phyloP scores from a whole-genome alignment of 1,284 basidiomycete genomes.

The Rhizoctonia solani region DNA sequence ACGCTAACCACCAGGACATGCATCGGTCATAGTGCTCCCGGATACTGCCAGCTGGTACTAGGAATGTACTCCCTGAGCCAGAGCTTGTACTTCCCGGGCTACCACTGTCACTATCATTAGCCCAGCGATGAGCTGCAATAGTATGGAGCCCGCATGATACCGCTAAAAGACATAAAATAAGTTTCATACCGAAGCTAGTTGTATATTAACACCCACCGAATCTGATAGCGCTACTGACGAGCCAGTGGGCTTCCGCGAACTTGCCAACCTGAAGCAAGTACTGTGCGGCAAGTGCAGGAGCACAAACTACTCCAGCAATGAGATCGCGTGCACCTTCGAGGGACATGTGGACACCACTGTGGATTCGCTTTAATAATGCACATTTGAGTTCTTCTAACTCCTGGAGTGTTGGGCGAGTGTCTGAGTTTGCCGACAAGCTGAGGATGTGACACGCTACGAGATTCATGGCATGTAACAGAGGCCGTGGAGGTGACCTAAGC shows the following conservation, averaged over 20 bases:
- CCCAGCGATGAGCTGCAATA: neutral
- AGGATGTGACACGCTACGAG: conserved; percentile 24
- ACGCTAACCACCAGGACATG: conserved; percentile 22
- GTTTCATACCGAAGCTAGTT: neutral
- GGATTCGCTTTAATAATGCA: neutral
- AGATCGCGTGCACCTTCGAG: conserved; percentile 21
- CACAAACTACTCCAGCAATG: conserved; percentile 7
- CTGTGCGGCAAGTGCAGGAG: conserved; percentile 14
- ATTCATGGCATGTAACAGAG: conserved; percentile 16
- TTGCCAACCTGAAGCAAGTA: conserved; percentile 14
- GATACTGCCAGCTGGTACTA: neutral
- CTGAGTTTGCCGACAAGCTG: neutral
- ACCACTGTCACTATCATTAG: neutral
- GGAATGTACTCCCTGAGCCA: neutral
- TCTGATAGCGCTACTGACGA: conserved; percentile 9
- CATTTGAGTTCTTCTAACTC: conserved; percentile 16
- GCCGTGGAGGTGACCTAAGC: conserved; percentile 8
- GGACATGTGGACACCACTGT: conserved; percentile 5
- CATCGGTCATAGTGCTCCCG: conserved; percentile 8
- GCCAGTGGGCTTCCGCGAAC: conserved; percentile 20
- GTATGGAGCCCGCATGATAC: conserved; percentile 13
- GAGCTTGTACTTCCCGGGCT: neutral
- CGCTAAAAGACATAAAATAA: neutral
- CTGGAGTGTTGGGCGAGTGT: conserved; percentile 10
- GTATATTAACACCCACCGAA: neutral